Evolutionary conservation across 2,329 filamentous ascomycete genomes (phyloP), one percentile per base, ranked within the genome.

Genomic region (Neoscytalidium dimidiatum): DNA sequence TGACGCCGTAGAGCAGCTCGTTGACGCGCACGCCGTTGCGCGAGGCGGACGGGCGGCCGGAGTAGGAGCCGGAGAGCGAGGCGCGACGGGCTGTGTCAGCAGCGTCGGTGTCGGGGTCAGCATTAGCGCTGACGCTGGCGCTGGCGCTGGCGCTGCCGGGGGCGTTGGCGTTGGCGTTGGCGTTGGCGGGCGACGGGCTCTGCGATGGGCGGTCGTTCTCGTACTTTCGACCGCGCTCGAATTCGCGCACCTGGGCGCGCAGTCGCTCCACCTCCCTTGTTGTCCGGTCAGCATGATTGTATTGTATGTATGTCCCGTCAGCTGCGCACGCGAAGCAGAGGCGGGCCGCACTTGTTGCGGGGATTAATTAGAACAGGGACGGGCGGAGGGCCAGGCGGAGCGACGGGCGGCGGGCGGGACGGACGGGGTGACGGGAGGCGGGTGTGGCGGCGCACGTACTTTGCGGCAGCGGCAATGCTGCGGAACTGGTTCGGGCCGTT

Each of bases 241-340:
- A 66, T 26, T 77, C 71, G 46, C 70, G 66, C 11, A 78, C 68
- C 19, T 70, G 73, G 33, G 74, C 69, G 62, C 73, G 75, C 56
- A 81, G 66, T 17, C 73, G 71, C 26, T 79, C 75, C 49, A 80
- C 77, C 67, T 79, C 77, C 66, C 75, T 74, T 56, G 70, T 69
- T 70, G 69, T 69, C 65, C 38, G 69, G 63, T 48, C 28, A 17
- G 23, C 13, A n/a, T n/a, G n/a, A n/a, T n/a, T n/a, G n/a, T n/a
- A n/a, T n/a, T n/a, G n/a, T n/a, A n/a, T n/a, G n/a, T n/a, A n/a
- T n/a, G n/a, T n/a, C n/a, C n/a, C n/a, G n/a, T n/a, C n/a, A n/a
- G n/a, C n/a, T n/a, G n/a, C n/a, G n/a, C n/a, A n/a, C n/a, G n/a
- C n/a, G n/a, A n/a, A n/a, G n/a, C n/a, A n/a, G n/a, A n/a, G n/a